Evolutionary conservation across 257 asterid species (phyloP).

Genomic region (Solanum bukasovii): DNA sequence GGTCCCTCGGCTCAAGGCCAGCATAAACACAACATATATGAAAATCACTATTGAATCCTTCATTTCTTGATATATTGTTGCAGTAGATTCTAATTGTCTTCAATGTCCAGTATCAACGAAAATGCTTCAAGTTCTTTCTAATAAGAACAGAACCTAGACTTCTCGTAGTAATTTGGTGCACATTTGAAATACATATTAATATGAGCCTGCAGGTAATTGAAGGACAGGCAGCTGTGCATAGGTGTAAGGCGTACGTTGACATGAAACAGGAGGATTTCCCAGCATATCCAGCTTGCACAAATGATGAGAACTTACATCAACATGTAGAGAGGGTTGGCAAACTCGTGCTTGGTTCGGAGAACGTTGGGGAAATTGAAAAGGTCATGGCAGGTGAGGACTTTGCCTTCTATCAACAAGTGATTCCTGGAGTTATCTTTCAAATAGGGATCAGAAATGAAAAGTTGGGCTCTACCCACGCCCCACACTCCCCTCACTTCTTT

Average conservation of each 20-base stretch:
- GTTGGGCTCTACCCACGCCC: slow-evolving; percentile 49
- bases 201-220: slow-evolving; percentile 46
- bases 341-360: slow-evolving; percentile 45
- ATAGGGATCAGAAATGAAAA: slow-evolving; percentile 61
- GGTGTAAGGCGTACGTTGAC: slow-evolving; percentile 43
- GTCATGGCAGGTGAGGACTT: slow-evolving; percentile 85
- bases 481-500: slow-evolving; percentile 75
- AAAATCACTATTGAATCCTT: neutral
- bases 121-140: neutral
- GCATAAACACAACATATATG: neutral
- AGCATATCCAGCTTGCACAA: slow-evolving; percentile 56
- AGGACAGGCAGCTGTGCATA: slow-evolving; percentile 56
- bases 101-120: neutral
- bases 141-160: neutral
- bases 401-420: slow-evolving; percentile 62
- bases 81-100: neutral
- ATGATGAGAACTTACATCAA: slow-evolving; percentile 39
- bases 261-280: slow-evolving; percentile 46
- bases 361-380: slow-evolving; percentile 31
- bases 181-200: neutral
- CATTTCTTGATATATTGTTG: neutral
- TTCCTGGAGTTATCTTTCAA: slow-evolving; percentile 55
- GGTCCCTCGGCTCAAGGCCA: neutral
- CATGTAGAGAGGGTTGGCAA: slow-evolving; percentile 53
- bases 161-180: neutral